Evolutionary conservation across 2,329 filamentous ascomycete species (phyloP).

Genomic region (Zymoseptoria passerinii): DNA sequence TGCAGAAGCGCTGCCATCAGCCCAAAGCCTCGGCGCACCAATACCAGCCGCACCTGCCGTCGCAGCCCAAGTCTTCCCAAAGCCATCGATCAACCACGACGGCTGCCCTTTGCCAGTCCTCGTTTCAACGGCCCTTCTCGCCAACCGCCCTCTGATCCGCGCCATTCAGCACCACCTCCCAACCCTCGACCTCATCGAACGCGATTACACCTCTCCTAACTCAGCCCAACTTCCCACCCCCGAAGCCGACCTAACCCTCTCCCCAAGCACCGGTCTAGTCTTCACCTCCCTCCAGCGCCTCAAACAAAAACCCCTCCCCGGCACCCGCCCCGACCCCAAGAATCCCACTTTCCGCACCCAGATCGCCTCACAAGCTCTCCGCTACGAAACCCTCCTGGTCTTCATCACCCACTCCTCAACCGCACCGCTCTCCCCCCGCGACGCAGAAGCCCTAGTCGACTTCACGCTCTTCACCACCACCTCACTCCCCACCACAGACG

Average conservation of each 20-base stretch:
- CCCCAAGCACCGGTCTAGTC: slow-evolving; percentile 60
- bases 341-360: slow-evolving; percentile 63
- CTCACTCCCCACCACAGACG: slow-evolving; percentile 29
- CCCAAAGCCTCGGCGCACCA: not conserved
- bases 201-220: slow-evolving; percentile 34
- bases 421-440: slow-evolving; percentile 23
- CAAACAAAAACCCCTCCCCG: slow-evolving; percentile 63
- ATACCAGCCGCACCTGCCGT: not conserved
- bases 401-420: slow-evolving; percentile 45
- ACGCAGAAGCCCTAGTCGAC: slow-evolving; percentile 27
- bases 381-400: slow-evolving; percentile 62
- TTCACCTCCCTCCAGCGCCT: slow-evolving; percentile 63
- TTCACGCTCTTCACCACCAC: slow-evolving; percentile 34
- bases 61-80: not conserved
- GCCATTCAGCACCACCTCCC: slow-evolving; percentile 44
- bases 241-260: slow-evolving; percentile 67
- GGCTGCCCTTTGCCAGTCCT: slow-evolving; percentile 37
- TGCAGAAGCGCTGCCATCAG: not conserved
- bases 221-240: slow-evolving; percentile 8
- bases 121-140: slow-evolving; percentile 42
- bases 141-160: slow-evolving; percentile 42
- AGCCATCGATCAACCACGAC: slow-evolving; percentile 1
- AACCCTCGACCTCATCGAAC: slow-evolving; percentile 48
- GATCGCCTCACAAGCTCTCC: slow-evolving; percentile 37
- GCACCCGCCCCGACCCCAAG: slow-evolving; percentile 61